A percentile compares a stretch with the other conserved stretches of the same genome.
Evolutionary conservation across 108 stramenopile species (phyloP).

Genomic region (Nitzschia palea): DNA sequence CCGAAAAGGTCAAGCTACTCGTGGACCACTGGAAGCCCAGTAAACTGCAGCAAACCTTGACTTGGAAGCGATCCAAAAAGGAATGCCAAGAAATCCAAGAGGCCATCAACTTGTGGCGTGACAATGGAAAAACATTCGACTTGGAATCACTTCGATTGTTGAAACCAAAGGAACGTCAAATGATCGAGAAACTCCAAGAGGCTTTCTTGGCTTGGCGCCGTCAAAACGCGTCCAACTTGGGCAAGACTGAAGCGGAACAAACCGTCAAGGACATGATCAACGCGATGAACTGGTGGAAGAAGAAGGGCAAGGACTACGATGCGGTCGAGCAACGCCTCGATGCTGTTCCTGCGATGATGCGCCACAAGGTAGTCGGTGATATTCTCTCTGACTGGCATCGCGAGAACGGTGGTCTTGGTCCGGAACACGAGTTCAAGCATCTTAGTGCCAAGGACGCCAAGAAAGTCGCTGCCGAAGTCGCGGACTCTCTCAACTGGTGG

Average conservation of each 20-base stretch:
- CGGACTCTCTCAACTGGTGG: constrained; percentile 37
- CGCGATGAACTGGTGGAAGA: constrained; percentile 49
- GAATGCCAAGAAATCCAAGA: constrained; percentile 27
- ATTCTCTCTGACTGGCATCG: constrained; percentile 32
- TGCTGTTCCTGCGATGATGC: constrained; percentile 32
- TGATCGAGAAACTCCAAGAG: constrained; percentile 27
- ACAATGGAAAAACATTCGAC: constrained; percentile 33
- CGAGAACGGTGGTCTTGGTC: constrained; percentile 7
- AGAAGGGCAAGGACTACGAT: constrained; percentile 38
- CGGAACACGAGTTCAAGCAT: constrained; percentile 19
- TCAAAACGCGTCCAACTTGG: constrained; percentile 27
- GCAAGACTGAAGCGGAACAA: constrained; percentile 30
- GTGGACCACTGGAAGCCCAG: constrained; percentile 33
- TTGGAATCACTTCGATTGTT: constrained; percentile 16
- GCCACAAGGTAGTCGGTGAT: constrained; percentile 31
- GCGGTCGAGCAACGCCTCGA: constrained; percentile 18
- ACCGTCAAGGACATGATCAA: constrained; percentile 46
- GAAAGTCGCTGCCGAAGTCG: constrained; percentile 27
- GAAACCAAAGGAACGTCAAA: constrained; percentile 29
- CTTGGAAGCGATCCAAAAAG: constrained; percentile 29
- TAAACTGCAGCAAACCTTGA: constrained; percentile 15
- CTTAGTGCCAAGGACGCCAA: constrained; percentile 26
- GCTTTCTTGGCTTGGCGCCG: constrained; percentile 44
- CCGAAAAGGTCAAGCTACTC: constrained; percentile 24
- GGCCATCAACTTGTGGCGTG: constrained; percentile 33